These are phyloP conservation scores for Chytriomyces confervae DNA, from an alignment of 192 early-diverging fungal genomes.

Conservation along the genomic window DNA sequence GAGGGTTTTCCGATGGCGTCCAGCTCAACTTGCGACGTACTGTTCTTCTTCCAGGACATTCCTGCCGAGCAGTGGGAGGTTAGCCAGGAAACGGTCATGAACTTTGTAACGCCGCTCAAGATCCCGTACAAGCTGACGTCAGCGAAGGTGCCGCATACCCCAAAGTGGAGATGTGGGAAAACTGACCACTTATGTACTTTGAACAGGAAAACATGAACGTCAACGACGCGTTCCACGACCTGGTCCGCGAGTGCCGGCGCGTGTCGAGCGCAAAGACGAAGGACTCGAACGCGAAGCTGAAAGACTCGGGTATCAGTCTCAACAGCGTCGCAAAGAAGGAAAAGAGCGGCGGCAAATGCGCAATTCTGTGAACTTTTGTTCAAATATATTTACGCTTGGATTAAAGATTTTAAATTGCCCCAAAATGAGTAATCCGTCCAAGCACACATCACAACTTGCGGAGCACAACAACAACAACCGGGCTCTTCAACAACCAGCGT, in stretches of 20 bases:
- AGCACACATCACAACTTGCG: background rate
- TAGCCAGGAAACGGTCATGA: conserved; percentile 39
- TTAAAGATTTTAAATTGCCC: no score
- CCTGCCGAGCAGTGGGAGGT: conserved; percentile 56
- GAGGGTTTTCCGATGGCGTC: background rate
- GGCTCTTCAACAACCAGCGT: background rate
- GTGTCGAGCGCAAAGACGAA: background rate
- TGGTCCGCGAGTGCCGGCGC: conserved; percentile 59
- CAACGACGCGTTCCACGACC: conserved; percentile 57
- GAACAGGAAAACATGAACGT: conserved; percentile 62
- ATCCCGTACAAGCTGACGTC: conserved; percentile 61
- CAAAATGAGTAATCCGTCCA: no score
- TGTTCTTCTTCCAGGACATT: conserved; percentile 51
- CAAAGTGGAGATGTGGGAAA: background rate
- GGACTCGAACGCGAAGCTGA: conserved; percentile 7
- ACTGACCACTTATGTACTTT: background rate
- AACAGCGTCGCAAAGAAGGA: background rate
- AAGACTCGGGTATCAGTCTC: background rate
- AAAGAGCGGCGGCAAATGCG: conserved; percentile 2
- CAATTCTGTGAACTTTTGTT: background rate
- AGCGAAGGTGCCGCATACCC: conserved; percentile 52
- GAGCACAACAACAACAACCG: background rate
- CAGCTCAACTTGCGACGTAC: background rate
- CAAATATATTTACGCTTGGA: no score
- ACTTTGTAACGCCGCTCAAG: conserved; percentile 49